A percentile compares a stretch with the other conserved stretches of the same genome.
Evolutionary conservation across 140 eudicot genomes (phyloP).

Genomic region (Cichorium intybus): DNA sequence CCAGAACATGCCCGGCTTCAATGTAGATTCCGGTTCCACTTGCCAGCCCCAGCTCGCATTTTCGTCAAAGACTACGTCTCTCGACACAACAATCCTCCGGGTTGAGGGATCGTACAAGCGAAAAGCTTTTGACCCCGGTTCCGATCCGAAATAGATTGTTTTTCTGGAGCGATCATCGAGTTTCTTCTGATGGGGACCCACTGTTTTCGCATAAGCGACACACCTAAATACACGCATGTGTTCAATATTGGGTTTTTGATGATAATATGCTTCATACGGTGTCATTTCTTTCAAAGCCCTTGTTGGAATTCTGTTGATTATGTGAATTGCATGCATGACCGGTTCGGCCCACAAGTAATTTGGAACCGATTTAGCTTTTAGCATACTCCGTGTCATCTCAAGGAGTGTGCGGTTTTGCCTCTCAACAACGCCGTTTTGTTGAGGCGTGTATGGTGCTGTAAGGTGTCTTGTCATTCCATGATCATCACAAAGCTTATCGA

Average conservation of each 20-base stretch:
- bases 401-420: neutral
- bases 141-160: neutral
- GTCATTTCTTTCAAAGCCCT: neutral
- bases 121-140: too few species aligned
- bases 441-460: neutral
- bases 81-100: neutral
- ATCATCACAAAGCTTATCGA: too few species aligned
- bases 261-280: neutral
- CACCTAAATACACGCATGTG: neutral
- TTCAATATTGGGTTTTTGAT: neutral
- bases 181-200: neutral
- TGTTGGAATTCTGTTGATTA: neutral
- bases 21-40: too few species aligned
- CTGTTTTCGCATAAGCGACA: neutral
- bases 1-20: too few species aligned
- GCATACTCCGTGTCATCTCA: neutral
- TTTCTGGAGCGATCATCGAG: neutral
- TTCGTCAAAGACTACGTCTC: neutral
- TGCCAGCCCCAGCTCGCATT: neutral
- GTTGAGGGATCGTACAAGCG: neutral
- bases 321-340: neutral
- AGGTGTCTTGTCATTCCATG: neutral
- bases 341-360: neutral
- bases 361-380: neutral
- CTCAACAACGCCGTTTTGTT: conserved; percentile 1